These are phyloP conservation scores for Fagus crenata DNA, from an alignment of 306 rosid genomes.

Conservation along the genomic window DNA sequence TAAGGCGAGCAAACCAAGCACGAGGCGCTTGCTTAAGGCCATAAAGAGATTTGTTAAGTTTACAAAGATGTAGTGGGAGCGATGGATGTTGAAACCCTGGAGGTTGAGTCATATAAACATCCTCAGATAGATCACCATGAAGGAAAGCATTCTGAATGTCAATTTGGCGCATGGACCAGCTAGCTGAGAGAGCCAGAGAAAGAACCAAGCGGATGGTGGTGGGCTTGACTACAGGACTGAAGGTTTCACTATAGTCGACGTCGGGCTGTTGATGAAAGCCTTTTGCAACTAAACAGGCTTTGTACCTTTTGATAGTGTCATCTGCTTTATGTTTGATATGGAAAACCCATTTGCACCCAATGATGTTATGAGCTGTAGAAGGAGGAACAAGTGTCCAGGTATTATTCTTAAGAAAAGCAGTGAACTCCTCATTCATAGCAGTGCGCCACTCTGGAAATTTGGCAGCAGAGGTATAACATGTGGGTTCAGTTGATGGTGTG, in stretches of 20 bases:
- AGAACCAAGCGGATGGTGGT: neutral
- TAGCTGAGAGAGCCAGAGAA: neutral
- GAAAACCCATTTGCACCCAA: neutral
- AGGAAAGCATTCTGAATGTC: neutral
- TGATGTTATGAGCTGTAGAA: neutral
- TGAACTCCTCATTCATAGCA: neutral
- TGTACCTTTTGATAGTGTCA: neutral
- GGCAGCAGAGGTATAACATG: too few relatives aligned
- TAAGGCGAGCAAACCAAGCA: neutral
- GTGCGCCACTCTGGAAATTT: neutral
- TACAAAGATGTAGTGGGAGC: neutral
- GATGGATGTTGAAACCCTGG: neutral
- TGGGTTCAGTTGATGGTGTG: too few relatives aligned
- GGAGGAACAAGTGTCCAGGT: neutral
- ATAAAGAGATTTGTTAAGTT: neutral
- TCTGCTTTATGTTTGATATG: neutral
- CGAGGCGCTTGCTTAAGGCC: constrained; percentile 1
- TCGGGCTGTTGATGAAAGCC: too few relatives aligned
- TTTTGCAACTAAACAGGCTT: too few relatives aligned
- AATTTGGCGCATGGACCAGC: constrained; percentile 6
- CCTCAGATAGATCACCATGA: neutral
- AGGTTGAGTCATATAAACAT: neutral
- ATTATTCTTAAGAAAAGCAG: neutral
- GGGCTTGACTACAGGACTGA: neutral
- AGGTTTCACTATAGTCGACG: too few relatives aligned